phyloP scores from a whole-genome alignment of 2,329 filamentous ascomycete species.

The Alternaria metachromatica region DNA sequence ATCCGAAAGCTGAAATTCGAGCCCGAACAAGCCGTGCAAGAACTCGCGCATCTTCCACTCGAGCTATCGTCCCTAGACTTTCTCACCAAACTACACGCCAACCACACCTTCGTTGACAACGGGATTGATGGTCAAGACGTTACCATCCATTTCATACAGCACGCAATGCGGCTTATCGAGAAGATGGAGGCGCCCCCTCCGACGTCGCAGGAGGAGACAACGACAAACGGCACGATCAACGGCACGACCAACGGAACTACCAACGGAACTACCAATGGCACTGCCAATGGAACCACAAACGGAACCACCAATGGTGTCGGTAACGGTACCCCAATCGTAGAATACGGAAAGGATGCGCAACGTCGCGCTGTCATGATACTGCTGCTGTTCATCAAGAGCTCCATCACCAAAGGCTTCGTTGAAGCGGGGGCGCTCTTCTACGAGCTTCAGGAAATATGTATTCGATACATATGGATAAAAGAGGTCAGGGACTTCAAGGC shows the following conservation, averaged over 20 bases:
- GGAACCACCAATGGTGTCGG: conserved; percentile 4
- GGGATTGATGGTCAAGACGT: conserved; percentile 36
- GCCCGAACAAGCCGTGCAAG: conserved; percentile 31
- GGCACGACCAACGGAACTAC: background rate
- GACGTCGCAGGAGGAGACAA: conserved; percentile 3
- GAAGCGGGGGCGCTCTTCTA: conserved; percentile 42
- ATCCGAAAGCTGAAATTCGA: conserved; percentile 24
- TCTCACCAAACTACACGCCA: conserved; percentile 47
- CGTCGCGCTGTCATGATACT: conserved; percentile 46
- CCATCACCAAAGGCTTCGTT: conserved; percentile 44
- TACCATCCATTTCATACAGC: conserved; percentile 48
- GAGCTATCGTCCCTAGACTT: conserved; percentile 48
- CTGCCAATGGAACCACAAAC: background rate
- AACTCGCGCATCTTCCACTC: conserved; percentile 46
- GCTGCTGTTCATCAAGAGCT: conserved; percentile 48
- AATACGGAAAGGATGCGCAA: conserved; percentile 45
- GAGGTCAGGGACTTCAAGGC: conserved; percentile 50
- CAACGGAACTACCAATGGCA: background rate
- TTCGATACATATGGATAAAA: conserved; percentile 49
- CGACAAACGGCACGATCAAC: background rate
- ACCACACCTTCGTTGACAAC: conserved; percentile 26
- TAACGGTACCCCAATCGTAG: conserved; percentile 10
- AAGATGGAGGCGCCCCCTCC: conserved; percentile 28
- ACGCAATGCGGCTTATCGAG: conserved; percentile 46
- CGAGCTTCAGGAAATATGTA: conserved; percentile 51